These are phyloP conservation scores for Podospora sp. DNA, from an alignment of 495 filamentous ascomycete species.

Conservation along the genomic window DNA sequence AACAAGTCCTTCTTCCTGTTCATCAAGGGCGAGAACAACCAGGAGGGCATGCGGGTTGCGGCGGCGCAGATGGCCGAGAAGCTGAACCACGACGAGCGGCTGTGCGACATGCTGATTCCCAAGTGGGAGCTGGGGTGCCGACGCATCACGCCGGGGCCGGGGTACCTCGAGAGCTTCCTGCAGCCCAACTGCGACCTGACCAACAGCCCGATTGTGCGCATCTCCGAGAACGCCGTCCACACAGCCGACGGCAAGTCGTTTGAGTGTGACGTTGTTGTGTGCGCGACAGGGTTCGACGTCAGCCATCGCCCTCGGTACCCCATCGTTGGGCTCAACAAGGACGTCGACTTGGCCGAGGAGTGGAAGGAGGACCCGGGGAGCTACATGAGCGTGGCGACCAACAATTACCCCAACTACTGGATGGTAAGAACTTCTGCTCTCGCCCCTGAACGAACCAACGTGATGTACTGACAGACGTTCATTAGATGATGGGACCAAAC, in stretches of 20 bases:
- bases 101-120: constrained; percentile 49
- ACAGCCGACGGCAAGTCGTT: constrained; percentile 48
- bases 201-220: constrained; percentile 47
- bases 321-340: constrained; percentile 49
- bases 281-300: constrained; percentile 61
- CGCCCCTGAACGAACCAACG: no score
- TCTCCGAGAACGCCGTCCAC: constrained; percentile 53
- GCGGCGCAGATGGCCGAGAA: constrained; percentile 45
- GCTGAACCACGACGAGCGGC: constrained; percentile 32
- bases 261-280: constrained; percentile 47
- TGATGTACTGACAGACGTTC: constrained; percentile 39
- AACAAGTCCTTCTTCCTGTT: constrained; percentile 45
- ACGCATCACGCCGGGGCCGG: constrained; percentile 62
- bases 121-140: constrained; percentile 63
- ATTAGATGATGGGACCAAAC: constrained; percentile 42
- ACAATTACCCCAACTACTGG: constrained; percentile 57
- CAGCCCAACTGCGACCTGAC: constrained; percentile 57
- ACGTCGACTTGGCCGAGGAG: constrained; percentile 49
- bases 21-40: constrained; percentile 40
- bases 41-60: constrained; percentile 27
- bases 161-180: constrained; percentile 61
- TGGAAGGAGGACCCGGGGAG: constrained; percentile 51
- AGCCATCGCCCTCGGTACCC: constrained; percentile 57
- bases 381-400: constrained; percentile 59
- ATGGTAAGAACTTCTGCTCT: no score